Base-by-base conservation (phyloP, 306 rosid species). In the cucumber (Cucumis sativus) region DNA sequence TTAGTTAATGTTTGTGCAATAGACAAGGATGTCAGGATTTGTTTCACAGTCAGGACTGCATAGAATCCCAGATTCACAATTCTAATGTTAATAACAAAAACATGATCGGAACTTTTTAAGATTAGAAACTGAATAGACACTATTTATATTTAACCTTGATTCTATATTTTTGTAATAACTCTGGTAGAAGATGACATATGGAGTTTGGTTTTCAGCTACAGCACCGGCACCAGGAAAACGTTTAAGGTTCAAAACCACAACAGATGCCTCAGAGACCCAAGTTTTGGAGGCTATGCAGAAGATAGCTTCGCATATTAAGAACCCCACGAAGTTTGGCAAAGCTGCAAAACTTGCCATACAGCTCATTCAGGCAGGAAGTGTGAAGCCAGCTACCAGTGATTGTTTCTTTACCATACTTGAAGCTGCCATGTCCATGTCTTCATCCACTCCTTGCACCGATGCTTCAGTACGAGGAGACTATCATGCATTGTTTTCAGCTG, bases 331-430 rank as follows among this genome's bases (percentile, higher is more conserved):
- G 83, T 86, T 90, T 74, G 77, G 86, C 60, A 95, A 95, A 89
- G 99, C 99, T 83, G 85, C 97, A 43, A 89, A 95, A 87, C 97
- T 92, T 73, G 96, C 97, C 30, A 84, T 95, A 66, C 97, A 90
- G 88, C 87, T 92, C 79, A 88, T 92, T 86, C 89, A 89, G 70
- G 92, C 97, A 1, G 97, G 99, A 85, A 95, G 97, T 80, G 93
- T 95, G 57, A 95, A 92, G 86, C 83, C 87, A 52, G 89, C 84
- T 25, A 90, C 96, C 77, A 79, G 78, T 79, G 92, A 89, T 83
- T 75, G 80, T 87, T 88, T 87, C 79, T 87, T 92, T 73, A 77
- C 90, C 49, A 78, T 95, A 25, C 84, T 95, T 74, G 97, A 88
- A 85, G 93, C 97, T 79, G 90, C 97, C 79, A 90, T 95, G 93